Evolutionary conservation across 2,329 filamentous ascomycete genomes (phyloP), one percentile per base, ranked within the genome.

Genomic region (Sporothrix brunneoviolacea): DNA sequence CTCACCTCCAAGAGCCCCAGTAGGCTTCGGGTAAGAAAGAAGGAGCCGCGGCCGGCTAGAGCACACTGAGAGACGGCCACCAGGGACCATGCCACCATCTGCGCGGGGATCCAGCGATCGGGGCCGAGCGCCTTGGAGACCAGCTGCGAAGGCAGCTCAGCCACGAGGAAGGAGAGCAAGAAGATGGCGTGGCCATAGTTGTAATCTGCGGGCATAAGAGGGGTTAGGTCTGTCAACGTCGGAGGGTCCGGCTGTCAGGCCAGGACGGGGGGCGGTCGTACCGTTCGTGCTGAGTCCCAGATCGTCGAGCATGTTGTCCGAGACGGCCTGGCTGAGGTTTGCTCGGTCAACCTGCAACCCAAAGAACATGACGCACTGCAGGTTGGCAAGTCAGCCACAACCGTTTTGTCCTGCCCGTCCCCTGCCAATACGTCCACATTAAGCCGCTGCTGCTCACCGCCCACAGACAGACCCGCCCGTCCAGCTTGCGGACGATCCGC

Each of bases 81-180:
- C 2, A 64, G 28, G 15, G 61, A 63, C 66, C 66, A 68, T 3
- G 61, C 45, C 2, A 61, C 58, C 62, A 67, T 66, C 16, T 65
- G 62, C 4, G 60, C 60, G 8, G 66, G 66, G 27, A 68, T 67
- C 65, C 66, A 68, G 4, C 62, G 59, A 42, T 67, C 65, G 1
- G 59, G 60, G 12, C 62, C 65, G 2, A 68, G 55, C 58, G 72
- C 74, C 61, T 84, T 84, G 38, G 71, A 75, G 13, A 83, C 59
- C 8, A 84, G 68, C 58, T 83, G 79, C 0, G 79, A 83, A 0
- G 80, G 80, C 2, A 84, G 64, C 57, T 84, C 80, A 0, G 80
- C 77, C 4, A 71, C 63, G 2, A 82, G 63, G 55, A 82, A 82
- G 0, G 70, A 70, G 4, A 79, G 60, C 1, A 71, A 67, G 55